These are phyloP conservation scores for Penicillium sclerotiorum DNA, from an alignment of 2,329 filamentous ascomycete genomes.

Conservation along the genomic window DNA sequence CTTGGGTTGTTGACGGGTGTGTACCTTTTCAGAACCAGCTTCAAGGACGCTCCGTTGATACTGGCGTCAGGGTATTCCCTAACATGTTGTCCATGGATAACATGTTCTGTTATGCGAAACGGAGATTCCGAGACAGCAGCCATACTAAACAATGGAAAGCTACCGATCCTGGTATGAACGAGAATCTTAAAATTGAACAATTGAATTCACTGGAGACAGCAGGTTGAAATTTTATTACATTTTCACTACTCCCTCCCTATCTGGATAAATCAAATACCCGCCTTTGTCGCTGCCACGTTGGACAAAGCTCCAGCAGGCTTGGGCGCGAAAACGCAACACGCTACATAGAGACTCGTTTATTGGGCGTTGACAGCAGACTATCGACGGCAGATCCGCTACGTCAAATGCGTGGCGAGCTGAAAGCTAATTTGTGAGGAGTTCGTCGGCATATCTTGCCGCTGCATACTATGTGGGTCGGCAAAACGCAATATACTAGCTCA, in stretches of 20 bases:
- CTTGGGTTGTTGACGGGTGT: conserved; percentile 8
- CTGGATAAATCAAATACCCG: too few relatives aligned
- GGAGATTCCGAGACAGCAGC: too few relatives aligned
- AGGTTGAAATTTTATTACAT: too few relatives aligned
- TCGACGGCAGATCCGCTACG: neutral
- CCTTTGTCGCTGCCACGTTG: too few relatives aligned
- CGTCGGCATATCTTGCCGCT: neutral
- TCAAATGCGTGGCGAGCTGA: neutral
- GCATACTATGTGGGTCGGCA: neutral
- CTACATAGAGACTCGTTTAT: neutral
- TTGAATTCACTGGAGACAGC: too few relatives aligned
- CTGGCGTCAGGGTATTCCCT: conserved; percentile 12
- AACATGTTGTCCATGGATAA: conserved; percentile 11
- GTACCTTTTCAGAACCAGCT: conserved; percentile 11
- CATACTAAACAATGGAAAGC: too few relatives aligned
- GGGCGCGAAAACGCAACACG: neutral
- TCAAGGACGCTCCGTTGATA: neutral
- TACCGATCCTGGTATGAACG: too few relatives aligned
- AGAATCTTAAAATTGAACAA: too few relatives aligned
- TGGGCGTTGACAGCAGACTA: neutral
- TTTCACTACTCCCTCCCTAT: too few relatives aligned
- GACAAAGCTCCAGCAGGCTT: neutral
- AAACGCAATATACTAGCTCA: neutral
- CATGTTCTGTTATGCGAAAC: conserved; percentile 12
- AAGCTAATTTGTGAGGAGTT: neutral